Base-by-base conservation (phyloP, 176 grass and related monocot species). In the Tillandsia leiboldiana region DNA sequence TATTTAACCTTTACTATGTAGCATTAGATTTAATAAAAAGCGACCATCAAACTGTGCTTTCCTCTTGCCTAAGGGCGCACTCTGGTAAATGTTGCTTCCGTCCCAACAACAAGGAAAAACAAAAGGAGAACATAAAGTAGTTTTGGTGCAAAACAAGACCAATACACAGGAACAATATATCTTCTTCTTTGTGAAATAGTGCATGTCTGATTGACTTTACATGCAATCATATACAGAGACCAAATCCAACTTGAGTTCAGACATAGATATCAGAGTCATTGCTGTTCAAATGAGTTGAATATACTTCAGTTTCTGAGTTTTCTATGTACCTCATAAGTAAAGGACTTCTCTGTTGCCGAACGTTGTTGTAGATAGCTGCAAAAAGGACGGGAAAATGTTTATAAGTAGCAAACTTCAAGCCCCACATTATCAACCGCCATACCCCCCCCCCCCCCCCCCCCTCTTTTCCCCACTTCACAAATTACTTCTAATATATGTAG, bases 321-420 rank as follows among this genome's bases (percentile, higher is more conserved):
- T 66, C 14, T 17, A 69, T 84, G 86, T 73, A 99, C 94, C 89
- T 99, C 94, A 9, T 87, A 99, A 13, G 94, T 70, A 86, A 99
- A 99, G 1, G 94, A 88, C 51, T 86, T 86, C 1, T 88, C 87
- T 0, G 65, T 75, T 17, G 79, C 20, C 53, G 90, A 79, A 3
- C 94, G 87, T 33, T 73, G 87, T 73, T 88, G 85, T 56, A 99
- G 77, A 78, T 93, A 99, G 70, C 90, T 99, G 78, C 14, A 65
- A 77, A 69, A 49, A 63, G 23, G 33, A 67, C 64, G 9, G 50
- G 63, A 82, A 79, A 3, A 68, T 59, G 11, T 65, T 6, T 53
- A 47, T 2, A 9, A 77, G 72, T 63, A 83, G 24, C 15, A 64
- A 22, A 53, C 62, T 51, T 9, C 51, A 24, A 51, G 76, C 51